phyloP scores from a whole-genome alignment of 495 filamentous ascomycete genomes.

The Neurospora sp. region DNA sequence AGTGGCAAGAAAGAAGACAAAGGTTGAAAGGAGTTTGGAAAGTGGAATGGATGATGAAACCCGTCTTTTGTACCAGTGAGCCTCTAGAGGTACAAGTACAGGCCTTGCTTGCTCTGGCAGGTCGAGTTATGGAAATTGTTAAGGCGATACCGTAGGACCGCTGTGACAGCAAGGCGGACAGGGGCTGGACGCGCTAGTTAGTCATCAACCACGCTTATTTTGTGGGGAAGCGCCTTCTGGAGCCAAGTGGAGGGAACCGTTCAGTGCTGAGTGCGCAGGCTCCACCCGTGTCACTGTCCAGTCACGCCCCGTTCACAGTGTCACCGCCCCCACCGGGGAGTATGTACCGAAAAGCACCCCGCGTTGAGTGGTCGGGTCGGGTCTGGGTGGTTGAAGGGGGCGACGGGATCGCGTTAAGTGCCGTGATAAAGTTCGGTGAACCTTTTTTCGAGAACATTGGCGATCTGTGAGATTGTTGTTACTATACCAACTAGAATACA shows the following conservation, averaged over 20 bases:
- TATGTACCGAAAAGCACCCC: not conserved
- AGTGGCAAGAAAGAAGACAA: not conserved
- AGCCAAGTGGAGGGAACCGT: not conserved
- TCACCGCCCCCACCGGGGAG: not conserved
- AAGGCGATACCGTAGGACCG: not conserved
- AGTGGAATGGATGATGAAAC: not conserved
- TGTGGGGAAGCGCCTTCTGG: not conserved
- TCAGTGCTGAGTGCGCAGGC: not conserved
- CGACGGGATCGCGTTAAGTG: not conserved
- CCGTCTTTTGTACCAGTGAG: not conserved
- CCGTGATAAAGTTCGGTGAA: not conserved
- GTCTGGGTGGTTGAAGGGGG: not conserved
- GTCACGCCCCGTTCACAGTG: not conserved
- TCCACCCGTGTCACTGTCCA: not conserved
- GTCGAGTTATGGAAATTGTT: not conserved
- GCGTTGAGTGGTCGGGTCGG: not conserved
- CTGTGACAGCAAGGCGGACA: not conserved
- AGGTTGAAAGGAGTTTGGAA: not conserved
- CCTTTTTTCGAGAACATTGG: not conserved
- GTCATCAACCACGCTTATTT: not conserved
- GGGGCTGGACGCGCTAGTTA: not conserved
- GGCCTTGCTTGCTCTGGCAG: not conserved
- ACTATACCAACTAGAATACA: not conserved
- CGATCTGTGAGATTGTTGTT: not conserved
- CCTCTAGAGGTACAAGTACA: not conserved